Conservation (phyloP, 495 filamentous ascomycete genomes). For the Lasiosphaeris hirsuta region DNA sequence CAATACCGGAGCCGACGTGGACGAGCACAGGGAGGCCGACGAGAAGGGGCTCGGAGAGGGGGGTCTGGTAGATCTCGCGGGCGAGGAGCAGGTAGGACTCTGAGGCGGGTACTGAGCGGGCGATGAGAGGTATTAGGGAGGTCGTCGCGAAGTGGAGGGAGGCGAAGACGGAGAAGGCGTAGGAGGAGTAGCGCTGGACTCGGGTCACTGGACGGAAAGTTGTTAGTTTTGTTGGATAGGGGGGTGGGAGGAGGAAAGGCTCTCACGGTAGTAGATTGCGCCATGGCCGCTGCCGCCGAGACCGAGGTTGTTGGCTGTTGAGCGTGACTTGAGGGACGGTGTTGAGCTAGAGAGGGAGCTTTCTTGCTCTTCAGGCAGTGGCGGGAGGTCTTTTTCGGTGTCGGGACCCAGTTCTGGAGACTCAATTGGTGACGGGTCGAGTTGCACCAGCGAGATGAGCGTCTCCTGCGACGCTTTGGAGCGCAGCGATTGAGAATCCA, state of each 20-base stretch:
- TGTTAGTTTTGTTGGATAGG: neutral
- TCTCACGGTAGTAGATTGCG: conserved; percentile 61
- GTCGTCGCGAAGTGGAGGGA: conserved; percentile 76
- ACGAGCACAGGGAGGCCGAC: conserved; percentile 55
- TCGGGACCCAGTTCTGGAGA: conserved; percentile 42
- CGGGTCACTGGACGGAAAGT: conserved; percentile 57
- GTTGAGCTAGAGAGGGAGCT: conserved; percentile 5
- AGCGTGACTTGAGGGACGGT: conserved; percentile 19
- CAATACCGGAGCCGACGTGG: conserved; percentile 64
- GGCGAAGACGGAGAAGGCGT: conserved; percentile 77
- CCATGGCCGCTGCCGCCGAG: conserved; percentile 53
- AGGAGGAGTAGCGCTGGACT: conserved; percentile 82
- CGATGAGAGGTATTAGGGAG: conserved; percentile 66
- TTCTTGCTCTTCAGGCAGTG: conserved; percentile 33
- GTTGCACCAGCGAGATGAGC: conserved; percentile 64
- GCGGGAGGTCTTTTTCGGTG: conserved; percentile 56
- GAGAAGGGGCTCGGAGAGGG: conserved; percentile 60
- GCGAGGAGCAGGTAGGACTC: conserved; percentile 65
- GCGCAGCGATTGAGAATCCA: conserved; percentile 28
- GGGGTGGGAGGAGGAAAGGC: conserved; percentile 11
- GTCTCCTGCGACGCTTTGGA: conserved; percentile 47
- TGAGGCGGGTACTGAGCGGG: conserved; percentile 50
- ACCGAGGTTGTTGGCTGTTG: conserved; percentile 38
- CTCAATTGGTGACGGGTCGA: conserved; percentile 81
- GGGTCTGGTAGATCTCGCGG: conserved; percentile 79